Base-by-base conservation (phyloP, 768 basidiomycete species). In the Trametes sanguinea region DNA sequence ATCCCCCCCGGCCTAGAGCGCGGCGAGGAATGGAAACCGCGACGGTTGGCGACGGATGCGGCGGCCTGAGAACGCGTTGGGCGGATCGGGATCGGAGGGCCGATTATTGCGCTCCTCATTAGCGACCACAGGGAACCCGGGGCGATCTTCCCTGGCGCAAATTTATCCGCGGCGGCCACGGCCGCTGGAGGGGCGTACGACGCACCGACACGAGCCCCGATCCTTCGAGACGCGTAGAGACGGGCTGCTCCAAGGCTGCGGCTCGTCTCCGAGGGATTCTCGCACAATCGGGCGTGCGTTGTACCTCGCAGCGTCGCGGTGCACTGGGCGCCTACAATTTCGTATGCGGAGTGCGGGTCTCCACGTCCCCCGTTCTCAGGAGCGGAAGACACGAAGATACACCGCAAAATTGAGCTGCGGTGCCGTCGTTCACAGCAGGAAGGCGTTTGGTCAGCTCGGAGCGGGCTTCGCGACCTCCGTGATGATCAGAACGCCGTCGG, bases 61-160 rank as follows among this genome's bases (percentile, higher is more conserved):
- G 50, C 50, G 16, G 61, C 61, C 48, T 56, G 61, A 56, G 54
- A 56, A 62, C 47, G 53, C 37, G 46, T 29, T 16, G 13, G 11
- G 60, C 54, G 53, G 60, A 37, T 54, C 60, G 60, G 60, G 54
- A 48, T 44, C 53, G 60, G 47, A 44, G 53, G 37, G 37, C 53
- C 60, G 51, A 40, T 13, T 32, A 43, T 54, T 54, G 47, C 40
- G 16, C 50, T 51, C 35, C 35, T 37, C 35, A 50, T 14, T 42
- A 44, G 45, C 44, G 17, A 52, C 47, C 53, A 61, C 46, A 14
- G 40, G 60, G 53, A 54, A 39, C 46, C 60, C 53, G 47, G 60
- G 47, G 53, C 44, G 53, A 35, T 44, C 61, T 51, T 56, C 61
- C 54, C 61, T 62, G 42, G 32, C 61, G 61, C 54, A 62, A 55